Evolutionary conservation across 257 asterid species (phyloP).

Genomic region (Capsicum pubescens): DNA sequence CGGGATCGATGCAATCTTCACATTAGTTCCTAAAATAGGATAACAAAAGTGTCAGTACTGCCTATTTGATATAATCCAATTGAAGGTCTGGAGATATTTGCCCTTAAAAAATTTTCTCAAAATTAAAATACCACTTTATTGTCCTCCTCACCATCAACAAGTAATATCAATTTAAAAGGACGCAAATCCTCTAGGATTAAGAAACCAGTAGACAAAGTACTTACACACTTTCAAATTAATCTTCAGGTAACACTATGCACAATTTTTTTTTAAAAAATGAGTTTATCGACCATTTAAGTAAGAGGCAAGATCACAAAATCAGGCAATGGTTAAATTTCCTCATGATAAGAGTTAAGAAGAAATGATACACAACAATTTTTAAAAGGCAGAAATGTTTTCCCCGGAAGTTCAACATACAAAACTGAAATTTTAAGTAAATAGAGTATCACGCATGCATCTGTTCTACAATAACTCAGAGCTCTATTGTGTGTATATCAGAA

Average conservation of each 20-base stretch:
- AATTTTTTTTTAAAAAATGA: background rate
- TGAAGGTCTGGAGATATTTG: constrained; percentile 12
- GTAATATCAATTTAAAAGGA: background rate
- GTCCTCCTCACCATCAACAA: background rate
- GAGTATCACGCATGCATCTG: background rate
- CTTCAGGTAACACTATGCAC: background rate
- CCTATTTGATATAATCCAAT: background rate
- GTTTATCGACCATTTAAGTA: background rate
- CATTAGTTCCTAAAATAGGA: constrained; percentile 70
- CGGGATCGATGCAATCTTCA: constrained; percentile 78
- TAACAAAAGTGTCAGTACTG: constrained; percentile 18
- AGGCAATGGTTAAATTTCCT: background rate
- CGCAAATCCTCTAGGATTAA: background rate
- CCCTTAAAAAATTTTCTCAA: background rate
- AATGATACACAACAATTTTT: background rate
- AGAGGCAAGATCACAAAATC: background rate
- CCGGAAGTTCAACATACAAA: background rate
- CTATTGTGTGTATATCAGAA: background rate
- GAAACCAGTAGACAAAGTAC: background rate
- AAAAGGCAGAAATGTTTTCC: background rate
- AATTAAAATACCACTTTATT: background rate
- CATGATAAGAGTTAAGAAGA: background rate
- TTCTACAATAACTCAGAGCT: constrained; percentile 9
- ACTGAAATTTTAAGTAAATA: background rate
- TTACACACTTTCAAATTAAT: background rate